Base-by-base conservation (phyloP, 1,284 basidiomycete species). In the Gomphus sp. region DNA sequence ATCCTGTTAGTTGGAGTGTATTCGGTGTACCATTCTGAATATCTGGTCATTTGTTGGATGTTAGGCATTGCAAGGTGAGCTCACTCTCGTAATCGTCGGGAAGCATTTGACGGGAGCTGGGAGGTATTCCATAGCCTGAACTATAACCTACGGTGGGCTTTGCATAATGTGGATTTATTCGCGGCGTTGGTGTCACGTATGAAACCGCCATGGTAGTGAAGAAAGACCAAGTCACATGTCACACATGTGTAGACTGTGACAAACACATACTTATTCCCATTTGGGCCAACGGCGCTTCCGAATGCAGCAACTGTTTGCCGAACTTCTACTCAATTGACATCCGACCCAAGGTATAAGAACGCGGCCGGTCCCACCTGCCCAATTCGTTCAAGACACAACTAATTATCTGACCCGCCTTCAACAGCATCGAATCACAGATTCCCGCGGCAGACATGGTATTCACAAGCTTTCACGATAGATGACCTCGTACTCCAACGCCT, bases 11-110 rank as follows among this genome's bases (percentile, higher is more conserved):
- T 85, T 0, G 85, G 75, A 3, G 79, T 75, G 2, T 76, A 73
- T 67, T 91, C 87, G 10, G 85, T 87, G 65, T 90, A 91, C 86
- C 87, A 91, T 66, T 86, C 90, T 92, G 64, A 34, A 22, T 6
- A 36, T 28, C 50, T 55, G 55, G 43, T 58, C 48, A 47, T 39
- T 22, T 7, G 37, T 43, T 41, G 28, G 4, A 53, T 31, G 18
- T 25, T n/a, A 14, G 36, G 18, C 28, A n/a, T 34, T 33, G 18
- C 14, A 33, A 22, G 18, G 14, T 36, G 45, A 36, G 33, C 62
- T 58, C n/a, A 62, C 62, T 56, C 54, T 64, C 63, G 49, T 62
- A 55, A 22, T 62, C 62, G 49, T 64, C 63, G 9, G 61, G 54
- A 39, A 62, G 49, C 33, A 51, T 41, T 45, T 54, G 57, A 47